These are phyloP conservation scores for Termitomyces sp. DNA, from an alignment of 1,284 basidiomycete genomes.

Conservation along the genomic window DNA sequence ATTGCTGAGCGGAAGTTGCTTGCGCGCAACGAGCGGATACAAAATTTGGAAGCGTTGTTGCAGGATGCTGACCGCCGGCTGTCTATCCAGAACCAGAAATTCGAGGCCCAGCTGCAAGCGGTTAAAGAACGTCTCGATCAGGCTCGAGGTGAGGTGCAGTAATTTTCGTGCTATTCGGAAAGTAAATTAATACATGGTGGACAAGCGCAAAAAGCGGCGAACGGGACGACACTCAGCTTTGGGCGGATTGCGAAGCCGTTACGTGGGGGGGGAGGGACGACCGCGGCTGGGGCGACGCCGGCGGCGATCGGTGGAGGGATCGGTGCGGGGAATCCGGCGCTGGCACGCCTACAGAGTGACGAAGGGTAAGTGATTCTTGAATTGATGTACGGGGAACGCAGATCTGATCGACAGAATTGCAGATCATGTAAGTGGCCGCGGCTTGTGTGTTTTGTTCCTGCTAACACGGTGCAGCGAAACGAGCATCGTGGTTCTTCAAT, in stretches of 20 bases:
- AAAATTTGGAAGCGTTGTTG: slow-evolving; percentile 87
- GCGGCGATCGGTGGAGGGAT: slow-evolving; percentile 39
- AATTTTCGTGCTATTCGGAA: slow-evolving; percentile 10
- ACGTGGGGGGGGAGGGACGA: slow-evolving; percentile 79
- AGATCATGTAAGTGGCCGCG: slow-evolving; percentile 34
- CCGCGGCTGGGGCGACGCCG: slow-evolving; percentile 33
- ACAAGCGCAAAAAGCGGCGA: slow-evolving; percentile 73
- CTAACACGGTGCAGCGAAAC: slow-evolving; percentile 55
- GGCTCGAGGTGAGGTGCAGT: slow-evolving; percentile 67
- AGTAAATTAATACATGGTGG: slow-evolving; percentile 10
- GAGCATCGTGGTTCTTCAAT: slow-evolving; percentile 86
- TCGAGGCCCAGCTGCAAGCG: slow-evolving; percentile 87
- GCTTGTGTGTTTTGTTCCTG: slow-evolving; percentile 4
- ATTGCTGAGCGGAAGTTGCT: slow-evolving; percentile 95
- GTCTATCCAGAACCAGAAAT: slow-evolving; percentile 90
- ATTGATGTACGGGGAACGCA: slow-evolving; percentile 21
- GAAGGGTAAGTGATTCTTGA: slow-evolving; percentile 59
- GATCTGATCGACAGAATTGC: slow-evolving; percentile 18
- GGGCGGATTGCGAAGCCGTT: slow-evolving; percentile 96
- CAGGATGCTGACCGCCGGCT: slow-evolving; percentile 92
- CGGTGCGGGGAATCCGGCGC: slow-evolving; percentile 44
- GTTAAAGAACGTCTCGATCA: slow-evolving; percentile 91
- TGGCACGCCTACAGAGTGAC: slow-evolving; percentile 72
- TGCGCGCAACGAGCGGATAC: slow-evolving; percentile 95
- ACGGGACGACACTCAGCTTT: slow-evolving; percentile 71